These are phyloP conservation scores for Jimgerdemannia flammicorona DNA, from an alignment of 192 early-diverging fungal species.

Conservation along the genomic window DNA sequence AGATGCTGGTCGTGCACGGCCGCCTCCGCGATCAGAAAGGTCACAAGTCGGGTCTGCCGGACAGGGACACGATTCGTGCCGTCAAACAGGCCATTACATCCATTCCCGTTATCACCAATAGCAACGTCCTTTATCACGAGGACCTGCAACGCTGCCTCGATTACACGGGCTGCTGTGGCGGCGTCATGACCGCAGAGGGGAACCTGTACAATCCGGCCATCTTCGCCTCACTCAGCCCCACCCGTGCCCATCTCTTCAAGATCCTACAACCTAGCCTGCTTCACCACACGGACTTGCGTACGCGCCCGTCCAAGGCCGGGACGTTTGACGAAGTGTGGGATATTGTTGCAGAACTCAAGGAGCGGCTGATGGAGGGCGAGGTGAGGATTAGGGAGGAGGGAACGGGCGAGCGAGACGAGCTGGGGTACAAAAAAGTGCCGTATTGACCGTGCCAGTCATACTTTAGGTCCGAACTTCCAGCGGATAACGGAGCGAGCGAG, in stretches of 20 bases:
- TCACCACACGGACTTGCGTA: conserved; percentile 77
- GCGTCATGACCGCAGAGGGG: conserved; percentile 92
- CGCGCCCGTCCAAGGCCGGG: conserved; percentile 56
- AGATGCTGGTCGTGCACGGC: conserved; percentile 92
- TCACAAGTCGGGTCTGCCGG: conserved; percentile 91
- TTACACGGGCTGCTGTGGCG: conserved; percentile 77
- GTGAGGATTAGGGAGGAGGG: conserved; percentile 23
- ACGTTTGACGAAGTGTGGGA: conserved; percentile 56
- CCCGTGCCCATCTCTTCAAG: conserved; percentile 92
- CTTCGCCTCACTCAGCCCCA: conserved; percentile 61
- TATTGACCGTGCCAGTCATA: conserved; percentile 60
- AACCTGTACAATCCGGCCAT: conserved; percentile 87
- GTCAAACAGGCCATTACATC: conserved; percentile 73
- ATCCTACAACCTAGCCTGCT: conserved; percentile 75
- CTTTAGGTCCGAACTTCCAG: conserved; percentile 40
- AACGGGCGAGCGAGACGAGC: conserved; percentile 30
- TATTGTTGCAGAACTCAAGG: conserved; percentile 54
- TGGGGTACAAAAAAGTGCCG: conserved; percentile 28
- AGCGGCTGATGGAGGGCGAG: conserved; percentile 37
- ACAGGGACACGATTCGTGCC: conserved; percentile 88
- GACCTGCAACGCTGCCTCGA: conserved; percentile 82
- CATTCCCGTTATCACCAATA: conserved; percentile 96
- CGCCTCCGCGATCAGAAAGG: conserved; percentile 94
- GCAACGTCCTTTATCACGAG: conserved; percentile 95
- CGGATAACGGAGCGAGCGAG: conserved; percentile 16